Conservation (phyloP, 495 filamentous ascomycete genomes). For the Penicillium coprophilum region DNA sequence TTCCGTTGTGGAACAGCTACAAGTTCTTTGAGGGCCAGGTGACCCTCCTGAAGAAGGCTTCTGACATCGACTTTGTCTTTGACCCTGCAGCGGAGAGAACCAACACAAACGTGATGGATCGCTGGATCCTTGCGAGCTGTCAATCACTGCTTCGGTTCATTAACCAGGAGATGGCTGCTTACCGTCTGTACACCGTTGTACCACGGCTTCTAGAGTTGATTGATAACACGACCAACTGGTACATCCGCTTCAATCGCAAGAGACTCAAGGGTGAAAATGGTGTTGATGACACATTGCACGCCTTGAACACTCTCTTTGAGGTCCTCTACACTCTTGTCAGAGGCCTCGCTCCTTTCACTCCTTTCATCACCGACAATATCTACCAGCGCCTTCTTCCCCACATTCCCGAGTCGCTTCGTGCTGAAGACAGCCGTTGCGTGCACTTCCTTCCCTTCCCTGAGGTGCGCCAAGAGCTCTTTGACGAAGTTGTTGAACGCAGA, state of each 20-base stretch:
- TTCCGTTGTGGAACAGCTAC: constrained; percentile 97
- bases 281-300: constrained; percentile 81
- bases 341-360: constrained; percentile 89
- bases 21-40: constrained; percentile 98
- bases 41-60: constrained; percentile 86
- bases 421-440: constrained; percentile 74
- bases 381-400: constrained; percentile 82
- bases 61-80: constrained; percentile 74
- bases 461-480: constrained; percentile 83
- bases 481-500: constrained; percentile 78
- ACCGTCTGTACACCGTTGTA: constrained; percentile 92
- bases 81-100: constrained; percentile 68
- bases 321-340: constrained; percentile 86
- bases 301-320: constrained; percentile 95
- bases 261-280: constrained; percentile 93
- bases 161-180: constrained; percentile 91
- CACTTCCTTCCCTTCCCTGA: constrained; percentile 92
- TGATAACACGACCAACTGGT: constrained; percentile 98
- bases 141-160: constrained; percentile 92
- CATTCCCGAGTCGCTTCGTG: constrained; percentile 63
- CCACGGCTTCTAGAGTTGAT: constrained; percentile 84
- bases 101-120: constrained; percentile 94
- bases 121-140: constrained; percentile 91
- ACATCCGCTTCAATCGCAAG: constrained; percentile 97
- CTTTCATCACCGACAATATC: constrained; percentile 93